Base-by-base conservation (phyloP, 805 yeast species). In the Suhomyces faveliae region DNA sequence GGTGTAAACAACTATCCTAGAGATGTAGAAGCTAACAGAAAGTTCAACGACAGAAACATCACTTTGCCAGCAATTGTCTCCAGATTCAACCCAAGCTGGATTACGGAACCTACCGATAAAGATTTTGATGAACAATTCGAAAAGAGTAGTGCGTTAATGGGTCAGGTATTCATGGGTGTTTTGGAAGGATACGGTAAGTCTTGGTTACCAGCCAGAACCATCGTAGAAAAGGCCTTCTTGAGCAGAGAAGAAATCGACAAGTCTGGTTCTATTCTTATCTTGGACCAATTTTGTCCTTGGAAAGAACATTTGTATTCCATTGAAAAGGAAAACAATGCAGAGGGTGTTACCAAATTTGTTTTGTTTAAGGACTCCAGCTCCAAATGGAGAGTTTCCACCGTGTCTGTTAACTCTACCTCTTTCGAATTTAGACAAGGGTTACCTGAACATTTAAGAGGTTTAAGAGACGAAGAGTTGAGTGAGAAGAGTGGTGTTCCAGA, bases 401-500 rank as follows among this genome's bases (percentile, higher is more conserved):
- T 92, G 21, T 85, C 96, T n/a, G 76, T 84, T n/a, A 75, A 81
- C 25, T 73, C 87, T 3, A 74, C 85, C 5, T 84, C 95, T 12
- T 94, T 94, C 63, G 87, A 83, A 53, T 87, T 89, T 62, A 83
- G 99, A 71, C 79, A 80, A 66, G 86, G 96, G 24, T 76, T 94
- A 50, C 97, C 97, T 11, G 94, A 87, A 66, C 78, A 81, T 15
- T 87, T 96, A 89, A 81, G 99, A 73, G 99, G 99, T n/a, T 71
- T 91, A 41, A 83, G 99, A 64, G 99, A 94, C 63, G 92, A 87
- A 24, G 87, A 76, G 35, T 77, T 94, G 56, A 80, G 87, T 55
- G 73, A 82, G 54, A 71, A 78, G 55, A 74, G 89, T 29, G 97
- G 96, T n/a, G 80, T 94, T 47, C 83, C 80, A 25, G 96, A 88